Percentiles rank a stretch among this genome's conserved stretches.
phyloP scores from a whole-genome alignment of 2,329 filamentous ascomycete species.

The Trichoderma simmonsii region DNA sequence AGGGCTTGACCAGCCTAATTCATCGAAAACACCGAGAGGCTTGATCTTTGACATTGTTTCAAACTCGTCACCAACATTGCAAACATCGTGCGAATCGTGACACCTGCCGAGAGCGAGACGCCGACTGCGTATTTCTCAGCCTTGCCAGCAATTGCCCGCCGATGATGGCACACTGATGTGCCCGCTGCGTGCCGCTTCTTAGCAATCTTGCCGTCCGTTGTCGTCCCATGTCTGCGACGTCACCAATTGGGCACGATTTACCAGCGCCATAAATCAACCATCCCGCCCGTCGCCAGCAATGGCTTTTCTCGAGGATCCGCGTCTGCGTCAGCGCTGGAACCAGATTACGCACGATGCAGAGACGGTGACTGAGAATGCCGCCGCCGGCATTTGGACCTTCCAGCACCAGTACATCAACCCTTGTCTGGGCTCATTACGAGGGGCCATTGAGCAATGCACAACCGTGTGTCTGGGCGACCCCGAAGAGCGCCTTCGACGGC shows the following conservation, averaged over 20 bases:
- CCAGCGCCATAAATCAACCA: neutral
- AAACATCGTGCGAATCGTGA: neutral
- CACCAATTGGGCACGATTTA: neutral
- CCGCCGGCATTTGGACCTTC: constrained; percentile 85
- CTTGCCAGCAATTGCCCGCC: neutral
- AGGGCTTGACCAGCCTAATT: neutral
- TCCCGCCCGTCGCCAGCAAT: constrained; percentile 36
- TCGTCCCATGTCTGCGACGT: constrained; percentile 16
- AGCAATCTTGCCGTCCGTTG: neutral
- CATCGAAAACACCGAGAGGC: neutral
- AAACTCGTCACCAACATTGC: neutral
- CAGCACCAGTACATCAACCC: constrained; percentile 81
- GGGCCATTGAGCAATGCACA: constrained; percentile 69
- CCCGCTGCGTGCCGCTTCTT: neutral
- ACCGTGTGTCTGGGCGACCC: constrained; percentile 67
- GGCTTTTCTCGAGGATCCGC: constrained; percentile 73
- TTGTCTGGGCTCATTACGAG: constrained; percentile 66
- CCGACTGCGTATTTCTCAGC: neutral
- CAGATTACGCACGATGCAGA: constrained; percentile 89
- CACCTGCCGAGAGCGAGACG: neutral
- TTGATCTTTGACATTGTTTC: neutral
- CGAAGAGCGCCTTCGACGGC: constrained; percentile 69
- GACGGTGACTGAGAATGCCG: constrained; percentile 85
- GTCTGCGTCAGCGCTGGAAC: constrained; percentile 89
- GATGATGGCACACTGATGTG: constrained; percentile 1